Percentiles rank a stretch among this genome's conserved stretches.
Conservation (phyloP, 2,329 filamentous ascomycete species). For the Arachnomyces sp. region DNA sequence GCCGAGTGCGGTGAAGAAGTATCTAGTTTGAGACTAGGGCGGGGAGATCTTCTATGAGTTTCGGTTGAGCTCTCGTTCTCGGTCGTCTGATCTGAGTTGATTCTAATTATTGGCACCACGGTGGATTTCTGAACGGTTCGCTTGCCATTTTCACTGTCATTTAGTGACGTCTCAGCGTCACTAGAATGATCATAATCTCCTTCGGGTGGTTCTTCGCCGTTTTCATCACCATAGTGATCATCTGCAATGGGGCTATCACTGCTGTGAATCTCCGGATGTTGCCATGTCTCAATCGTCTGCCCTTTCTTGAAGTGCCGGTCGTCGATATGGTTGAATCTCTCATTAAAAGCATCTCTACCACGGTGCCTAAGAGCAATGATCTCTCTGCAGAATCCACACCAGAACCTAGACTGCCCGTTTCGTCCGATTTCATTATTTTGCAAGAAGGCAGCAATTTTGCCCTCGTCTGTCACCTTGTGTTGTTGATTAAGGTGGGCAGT, state of each 20-base stretch:
- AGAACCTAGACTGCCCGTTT: slow-evolving; percentile 61
- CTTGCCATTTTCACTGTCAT: too few relatives aligned
- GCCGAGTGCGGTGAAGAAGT: too few relatives aligned
- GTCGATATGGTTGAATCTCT: slow-evolving; percentile 68
- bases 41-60: too few relatives aligned
- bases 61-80: too few relatives aligned
- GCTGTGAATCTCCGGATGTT: slow-evolving; percentile 18
- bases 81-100: too few relatives aligned
- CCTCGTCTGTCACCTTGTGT: slow-evolving; percentile 35
- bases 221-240: slow-evolving; percentile 9
- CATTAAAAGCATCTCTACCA: slow-evolving; percentile 51
- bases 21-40: too few relatives aligned
- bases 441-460: slow-evolving; percentile 27
- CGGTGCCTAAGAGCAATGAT: slow-evolving; percentile 47
- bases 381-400: slow-evolving; percentile 74
- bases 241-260: slow-evolving; percentile 7
- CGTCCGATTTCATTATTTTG: slow-evolving; percentile 55
- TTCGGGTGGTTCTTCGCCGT: not conserved
- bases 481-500: slow-evolving; percentile 51
- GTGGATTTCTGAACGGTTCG: too few relatives aligned
- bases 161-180: too few relatives aligned
- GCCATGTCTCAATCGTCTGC: slow-evolving; percentile 27
- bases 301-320: slow-evolving; percentile 39
- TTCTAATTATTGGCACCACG: too few relatives aligned
- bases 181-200: too few relatives aligned